Conservation (phyloP, 331 rosid genomes). For the Malus hybrid region DNA sequence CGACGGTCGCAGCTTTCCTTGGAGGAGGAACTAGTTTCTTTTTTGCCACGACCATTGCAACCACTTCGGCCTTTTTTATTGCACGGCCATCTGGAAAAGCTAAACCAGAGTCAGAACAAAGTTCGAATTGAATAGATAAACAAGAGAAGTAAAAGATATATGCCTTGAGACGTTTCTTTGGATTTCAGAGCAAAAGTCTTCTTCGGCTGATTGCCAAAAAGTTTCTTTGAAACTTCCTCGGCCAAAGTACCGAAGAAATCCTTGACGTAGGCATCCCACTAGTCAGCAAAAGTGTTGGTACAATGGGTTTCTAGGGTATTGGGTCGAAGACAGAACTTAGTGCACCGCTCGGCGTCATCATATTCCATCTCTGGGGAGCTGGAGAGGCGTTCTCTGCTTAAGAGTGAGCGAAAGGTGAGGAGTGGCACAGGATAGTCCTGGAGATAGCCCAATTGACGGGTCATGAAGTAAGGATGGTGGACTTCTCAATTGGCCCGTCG, state of each 20-base stretch:
- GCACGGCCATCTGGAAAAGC: accelerated
- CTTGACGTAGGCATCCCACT: too few relatives aligned
- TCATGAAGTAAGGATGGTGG: too few relatives aligned
- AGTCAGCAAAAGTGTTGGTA: accelerated
- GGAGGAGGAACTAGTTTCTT: accelerated
- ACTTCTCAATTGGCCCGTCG: too few relatives aligned
- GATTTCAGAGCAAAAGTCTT: accelerated
- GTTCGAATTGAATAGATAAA: too few relatives aligned
- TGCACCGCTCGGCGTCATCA: accelerated
- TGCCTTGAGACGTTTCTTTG: too few relatives aligned
- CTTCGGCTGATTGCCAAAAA: accelerated
- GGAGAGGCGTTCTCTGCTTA: accelerated
- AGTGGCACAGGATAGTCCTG: accelerated
- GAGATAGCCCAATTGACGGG: too few relatives aligned
- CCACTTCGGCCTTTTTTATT: too few relatives aligned
- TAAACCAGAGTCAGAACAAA: accelerated
- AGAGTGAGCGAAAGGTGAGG: too few relatives aligned
- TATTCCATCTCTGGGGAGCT: accelerated
- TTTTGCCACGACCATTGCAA: accelerated
- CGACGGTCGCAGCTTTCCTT: accelerated
- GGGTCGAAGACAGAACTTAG: accelerated
- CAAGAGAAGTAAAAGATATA: too few relatives aligned
- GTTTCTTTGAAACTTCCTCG: too few relatives aligned
- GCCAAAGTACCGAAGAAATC: accelerated
- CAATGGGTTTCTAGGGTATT: accelerated